phyloP scores from a whole-genome alignment of 345 rosid species.

The Psidium friedrichsthalianum region DNA sequence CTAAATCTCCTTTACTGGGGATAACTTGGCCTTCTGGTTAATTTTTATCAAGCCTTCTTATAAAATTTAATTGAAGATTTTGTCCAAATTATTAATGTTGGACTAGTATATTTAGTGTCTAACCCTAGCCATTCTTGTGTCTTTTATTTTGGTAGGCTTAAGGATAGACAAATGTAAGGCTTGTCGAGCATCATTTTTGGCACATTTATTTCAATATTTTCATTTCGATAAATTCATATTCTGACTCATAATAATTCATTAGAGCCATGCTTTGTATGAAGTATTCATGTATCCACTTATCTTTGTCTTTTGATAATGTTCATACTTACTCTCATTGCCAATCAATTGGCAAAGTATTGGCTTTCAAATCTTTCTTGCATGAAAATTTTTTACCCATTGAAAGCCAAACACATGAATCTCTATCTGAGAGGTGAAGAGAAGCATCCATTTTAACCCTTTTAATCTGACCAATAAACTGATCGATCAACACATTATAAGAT shows the following conservation, averaged over 20 bases:
- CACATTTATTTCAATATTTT: not conserved
- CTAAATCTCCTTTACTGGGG: too few species aligned
- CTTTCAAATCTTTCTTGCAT: not conserved
- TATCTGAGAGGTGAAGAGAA: not conserved
- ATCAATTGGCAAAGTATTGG: not conserved
- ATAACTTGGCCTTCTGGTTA: too few species aligned
- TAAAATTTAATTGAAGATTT: too few species aligned
- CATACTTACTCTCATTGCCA: not conserved
- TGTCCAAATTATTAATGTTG: too few species aligned
- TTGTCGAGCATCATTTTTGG: not conserved
- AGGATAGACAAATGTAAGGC: not conserved
- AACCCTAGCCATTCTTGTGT: too few species aligned
- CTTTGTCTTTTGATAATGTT: not conserved
- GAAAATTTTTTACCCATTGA: not conserved
- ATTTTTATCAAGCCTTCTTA: too few species aligned
- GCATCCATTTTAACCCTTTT: not conserved
- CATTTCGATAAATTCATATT: not conserved
- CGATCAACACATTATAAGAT: not conserved
- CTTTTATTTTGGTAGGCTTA: too few species aligned
- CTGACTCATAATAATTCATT: not conserved
- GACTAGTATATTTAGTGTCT: too few species aligned
- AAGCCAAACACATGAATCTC: not conserved
- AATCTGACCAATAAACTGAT: not conserved
- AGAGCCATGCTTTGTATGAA: not conserved
- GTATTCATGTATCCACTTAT: not conserved